Evolutionary conservation across 352 stramenopile species (phyloP), one percentile per base, ranked within the genome.

Genomic region (Phytophthora vignae): DNA sequence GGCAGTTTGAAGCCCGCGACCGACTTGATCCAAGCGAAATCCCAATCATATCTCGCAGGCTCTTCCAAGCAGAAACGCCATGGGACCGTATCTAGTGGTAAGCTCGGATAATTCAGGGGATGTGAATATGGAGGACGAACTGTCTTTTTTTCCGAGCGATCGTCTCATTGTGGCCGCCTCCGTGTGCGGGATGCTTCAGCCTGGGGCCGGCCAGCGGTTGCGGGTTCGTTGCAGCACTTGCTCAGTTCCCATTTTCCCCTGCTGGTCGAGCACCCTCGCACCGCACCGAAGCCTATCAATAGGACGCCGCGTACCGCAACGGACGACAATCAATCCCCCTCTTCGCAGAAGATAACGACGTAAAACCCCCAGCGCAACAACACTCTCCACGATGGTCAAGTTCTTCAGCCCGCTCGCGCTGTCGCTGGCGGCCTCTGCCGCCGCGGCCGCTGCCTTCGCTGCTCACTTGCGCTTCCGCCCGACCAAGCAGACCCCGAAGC

Each of bases 401-500:
- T 68, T 81, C 38, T 70, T 73, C 42, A 79, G 42, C 59, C 73
- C 69, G 4, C 66, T 77, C 19, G 60, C 59, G 25, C 55, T 80
- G 38, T 73, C 73, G 21, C 65, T 83, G 38, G 76, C 66, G 1
- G 69, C 76, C 40, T 79, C 73, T 69, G 70, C 70, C 70, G 58
- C 74, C 69, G 67, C 73, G 29, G 67, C 61, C 54, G 67, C 60
- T 57, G 72, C 73, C n/a, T 64, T 73, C 27, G 73, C 60, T 48
- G 44, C 71, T 73, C 73, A 84, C 65, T 79, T 77, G 61, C 64
- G 60, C 60, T 81, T 72, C 59, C 60, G 65, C 70, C 33, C 58
- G n/a, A 38, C 44, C 42, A 68, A 74, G 60, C 70, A 61, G 59
- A 42, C 53, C 27, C 19, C n/a, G 49, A 49, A 38, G 27, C 55